phyloP scores from a whole-genome alignment of 495 filamentous ascomycete species.

The Lasiosphaeris hirsuta region DNA sequence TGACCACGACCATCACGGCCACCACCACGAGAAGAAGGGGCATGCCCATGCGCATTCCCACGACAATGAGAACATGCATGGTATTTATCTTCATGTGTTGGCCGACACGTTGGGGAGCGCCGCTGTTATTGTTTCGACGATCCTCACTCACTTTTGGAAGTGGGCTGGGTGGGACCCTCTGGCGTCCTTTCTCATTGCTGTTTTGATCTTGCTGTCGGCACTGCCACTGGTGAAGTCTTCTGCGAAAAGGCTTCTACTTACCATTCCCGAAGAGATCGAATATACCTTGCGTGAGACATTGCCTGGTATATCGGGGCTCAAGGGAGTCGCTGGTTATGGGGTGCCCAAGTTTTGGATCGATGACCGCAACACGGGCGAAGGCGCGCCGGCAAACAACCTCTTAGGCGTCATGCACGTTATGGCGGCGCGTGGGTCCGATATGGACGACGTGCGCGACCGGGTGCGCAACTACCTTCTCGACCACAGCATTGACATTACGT shows the following conservation, averaged over 20 bases:
- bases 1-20: conserved; percentile 44
- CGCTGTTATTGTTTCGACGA: conserved; percentile 89
- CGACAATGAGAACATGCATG: conserved; percentile 97
- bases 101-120: conserved; percentile 93
- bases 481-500: conserved; percentile 65
- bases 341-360: conserved; percentile 95
- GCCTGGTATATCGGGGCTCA: conserved; percentile 73
- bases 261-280: conserved; percentile 80
- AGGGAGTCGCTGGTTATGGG: conserved; percentile 81
- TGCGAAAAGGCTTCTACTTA: conserved; percentile 75
- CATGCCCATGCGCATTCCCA: conserved; percentile 50
- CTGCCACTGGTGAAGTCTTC: conserved; percentile 83
- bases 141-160: conserved; percentile 76
- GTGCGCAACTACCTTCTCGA: conserved; percentile 57
- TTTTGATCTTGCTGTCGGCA: conserved; percentile 85
- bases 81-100: conserved; percentile 95
- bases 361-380: conserved; percentile 53
- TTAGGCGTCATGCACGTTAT: conserved; percentile 82
- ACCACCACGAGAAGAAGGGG: conserved; percentile 43
- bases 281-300: conserved; percentile 84
- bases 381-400: conserved; percentile 46
- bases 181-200: conserved; percentile 89
- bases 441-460: conserved; percentile 73
- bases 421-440: conserved; percentile 62
- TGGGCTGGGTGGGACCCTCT: conserved; percentile 97